Conservation (phyloP, 768 basidiomycete genomes). For the Collybia mongolica region DNA sequence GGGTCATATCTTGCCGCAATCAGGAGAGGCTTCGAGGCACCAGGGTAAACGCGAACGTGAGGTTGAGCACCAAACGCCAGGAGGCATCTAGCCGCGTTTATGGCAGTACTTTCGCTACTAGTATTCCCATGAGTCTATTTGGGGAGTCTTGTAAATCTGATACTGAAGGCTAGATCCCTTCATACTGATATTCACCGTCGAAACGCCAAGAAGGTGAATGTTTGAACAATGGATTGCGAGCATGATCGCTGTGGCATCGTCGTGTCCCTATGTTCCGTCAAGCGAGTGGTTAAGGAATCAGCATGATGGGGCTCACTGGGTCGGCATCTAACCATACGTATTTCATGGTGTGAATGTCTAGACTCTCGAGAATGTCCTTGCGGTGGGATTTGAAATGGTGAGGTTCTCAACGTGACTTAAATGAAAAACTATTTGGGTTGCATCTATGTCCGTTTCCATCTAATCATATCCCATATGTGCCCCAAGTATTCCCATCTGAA, state of each 20-base stretch:
- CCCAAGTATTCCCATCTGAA: too few species aligned
- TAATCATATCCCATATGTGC: too few species aligned
- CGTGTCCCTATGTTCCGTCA: conserved; percentile 63
- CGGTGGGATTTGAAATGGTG: not conserved
- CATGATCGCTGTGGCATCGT: conserved; percentile 85
- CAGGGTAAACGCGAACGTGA: conserved; percentile 62
- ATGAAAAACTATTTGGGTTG: too few species aligned
- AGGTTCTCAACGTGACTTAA: not conserved
- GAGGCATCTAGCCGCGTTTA: conserved; percentile 78
- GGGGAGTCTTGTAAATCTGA: not conserved
- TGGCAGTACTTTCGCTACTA: conserved; percentile 52
- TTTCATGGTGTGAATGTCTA: conserved; percentile 23
- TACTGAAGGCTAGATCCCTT: not conserved
- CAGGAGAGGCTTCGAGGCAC: conserved; percentile 69
- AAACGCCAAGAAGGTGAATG: conserved; percentile 76
- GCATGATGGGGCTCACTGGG: conserved; percentile 42
- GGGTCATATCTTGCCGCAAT: conserved; percentile 61
- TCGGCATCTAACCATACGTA: conserved; percentile 66
- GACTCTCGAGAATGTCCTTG: too few species aligned
- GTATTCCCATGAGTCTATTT: conserved; percentile 82
- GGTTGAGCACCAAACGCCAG: conserved; percentile 67
- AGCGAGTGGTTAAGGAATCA: not conserved
- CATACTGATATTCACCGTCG: conserved; percentile 52
- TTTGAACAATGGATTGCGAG: conserved; percentile 66
- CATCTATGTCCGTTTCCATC: too few species aligned